Evolutionary conservation across 148 eudicot species (phyloP).

Genomic region (Rhododendron vialii): DNA sequence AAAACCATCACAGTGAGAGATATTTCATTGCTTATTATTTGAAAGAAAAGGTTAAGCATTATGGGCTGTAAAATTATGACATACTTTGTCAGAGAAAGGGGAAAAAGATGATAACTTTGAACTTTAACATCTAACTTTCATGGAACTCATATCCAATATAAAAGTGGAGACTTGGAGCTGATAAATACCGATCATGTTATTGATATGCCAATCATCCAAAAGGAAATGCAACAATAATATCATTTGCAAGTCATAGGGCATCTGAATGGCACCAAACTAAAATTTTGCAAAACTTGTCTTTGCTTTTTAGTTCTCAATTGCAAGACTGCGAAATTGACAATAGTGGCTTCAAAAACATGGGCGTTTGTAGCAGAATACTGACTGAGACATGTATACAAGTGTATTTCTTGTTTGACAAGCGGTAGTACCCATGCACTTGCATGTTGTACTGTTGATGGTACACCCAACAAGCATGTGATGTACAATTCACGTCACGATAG

Average conservation of each 20-base stretch:
- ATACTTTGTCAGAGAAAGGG: neutral
- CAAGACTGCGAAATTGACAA: neutral
- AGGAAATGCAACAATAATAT: neutral
- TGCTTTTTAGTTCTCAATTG: neutral
- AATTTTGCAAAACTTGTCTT: neutral
- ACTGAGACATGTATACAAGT: neutral
- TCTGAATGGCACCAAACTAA: neutral
- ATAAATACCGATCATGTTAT: neutral
- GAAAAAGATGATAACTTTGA: neutral
- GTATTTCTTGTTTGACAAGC: neutral
- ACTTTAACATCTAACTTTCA: neutral
- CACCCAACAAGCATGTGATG: neutral
- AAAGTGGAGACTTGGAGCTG: neutral
- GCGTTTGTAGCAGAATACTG: neutral
- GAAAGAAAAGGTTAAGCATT: neutral
- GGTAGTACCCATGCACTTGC: neutral
- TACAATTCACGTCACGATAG: slow-evolving; percentile 32
- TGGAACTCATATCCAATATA: neutral
- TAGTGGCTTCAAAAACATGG: neutral
- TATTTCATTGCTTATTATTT: neutral
- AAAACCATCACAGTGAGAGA: neutral
- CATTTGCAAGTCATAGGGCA: neutral
- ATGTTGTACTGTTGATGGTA: neutral
- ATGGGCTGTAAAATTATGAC: neutral
- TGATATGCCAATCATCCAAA: neutral